Evolutionary conservation across 2,329 filamentous ascomycete species (phyloP).

Genomic region (Helotiales sp.): DNA sequence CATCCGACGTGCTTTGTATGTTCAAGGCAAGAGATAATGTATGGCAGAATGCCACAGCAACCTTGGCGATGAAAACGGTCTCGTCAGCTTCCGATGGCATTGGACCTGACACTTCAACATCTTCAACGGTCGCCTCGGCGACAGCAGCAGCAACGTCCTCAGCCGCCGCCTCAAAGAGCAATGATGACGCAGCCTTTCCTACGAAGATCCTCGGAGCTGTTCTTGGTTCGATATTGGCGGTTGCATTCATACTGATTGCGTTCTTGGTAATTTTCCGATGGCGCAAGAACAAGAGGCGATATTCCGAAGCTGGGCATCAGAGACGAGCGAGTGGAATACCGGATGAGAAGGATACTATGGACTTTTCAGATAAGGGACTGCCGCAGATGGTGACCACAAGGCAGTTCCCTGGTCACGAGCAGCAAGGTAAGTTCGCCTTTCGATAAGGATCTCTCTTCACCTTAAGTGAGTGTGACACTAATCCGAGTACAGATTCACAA

Average conservation of each 20-base stretch:
- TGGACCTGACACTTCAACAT: constrained; percentile 26
- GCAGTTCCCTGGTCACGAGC: constrained; percentile 47
- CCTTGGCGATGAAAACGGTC: constrained; percentile 25
- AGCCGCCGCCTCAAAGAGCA: constrained; percentile 13
- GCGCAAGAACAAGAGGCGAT: constrained; percentile 55
- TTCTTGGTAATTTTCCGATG: constrained; percentile 69
- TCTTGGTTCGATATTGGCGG: constrained; percentile 76
- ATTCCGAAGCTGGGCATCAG: constrained; percentile 47
- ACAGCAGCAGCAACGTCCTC: constrained; percentile 27
- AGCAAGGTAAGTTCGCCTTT: constrained; percentile 24
- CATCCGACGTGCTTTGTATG: constrained; percentile 63
- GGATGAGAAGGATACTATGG: constrained; percentile 60
- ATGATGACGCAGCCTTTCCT: constrained; percentile 40
- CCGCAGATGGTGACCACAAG: constrained; percentile 37
- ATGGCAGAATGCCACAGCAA: constrained; percentile 70
- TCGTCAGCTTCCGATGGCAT: constrained; percentile 13
- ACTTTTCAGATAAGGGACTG: constrained; percentile 46
- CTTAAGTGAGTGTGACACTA: background rate
- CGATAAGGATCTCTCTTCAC: background rate
- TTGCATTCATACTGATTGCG: constrained; percentile 49
- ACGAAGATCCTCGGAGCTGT: constrained; percentile 75
- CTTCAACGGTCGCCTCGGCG: constrained; percentile 11
- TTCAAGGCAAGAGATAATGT: constrained; percentile 75
- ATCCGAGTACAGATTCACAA: constrained; percentile 44
- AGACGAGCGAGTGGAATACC: constrained; percentile 44